Conservation (phyloP, 768 basidiomycete species). For the Trametes gibbosa region DNA sequence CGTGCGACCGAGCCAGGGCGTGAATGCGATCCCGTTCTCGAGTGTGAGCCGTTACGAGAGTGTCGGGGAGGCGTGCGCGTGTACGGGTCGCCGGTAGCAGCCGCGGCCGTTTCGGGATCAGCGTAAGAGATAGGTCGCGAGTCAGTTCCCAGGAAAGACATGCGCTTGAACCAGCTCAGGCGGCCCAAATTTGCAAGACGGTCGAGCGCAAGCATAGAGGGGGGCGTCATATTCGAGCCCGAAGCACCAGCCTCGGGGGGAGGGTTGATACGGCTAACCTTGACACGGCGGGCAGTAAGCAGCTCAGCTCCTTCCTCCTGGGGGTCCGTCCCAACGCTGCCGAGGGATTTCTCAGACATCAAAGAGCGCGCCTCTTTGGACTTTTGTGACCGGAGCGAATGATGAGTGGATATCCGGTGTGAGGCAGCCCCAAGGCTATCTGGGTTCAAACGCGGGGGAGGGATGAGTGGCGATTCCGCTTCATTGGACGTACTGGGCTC, state of each 20-base stretch:
- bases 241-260: slow-evolving; percentile 1
- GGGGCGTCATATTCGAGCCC: slow-evolving; percentile 19
- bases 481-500: slow-evolving; percentile 23
- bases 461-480: slow-evolving; percentile 35
- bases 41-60: slow-evolving; percentile 23
- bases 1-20: slow-evolving; percentile 20
- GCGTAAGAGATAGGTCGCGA: slow-evolving; percentile 3
- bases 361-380: slow-evolving; percentile 24
- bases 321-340: slow-evolving; percentile 31
- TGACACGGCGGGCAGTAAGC: slow-evolving; percentile 48
- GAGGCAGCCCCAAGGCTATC: slow-evolving; percentile 27
- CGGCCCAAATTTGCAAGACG: slow-evolving; percentile 46
- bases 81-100: slow-evolving; percentile 20
- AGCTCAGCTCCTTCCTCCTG: slow-evolving; percentile 46
- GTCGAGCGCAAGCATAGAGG: slow-evolving; percentile 41
- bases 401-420: slow-evolving; percentile 12
- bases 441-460: slow-evolving; percentile 38
- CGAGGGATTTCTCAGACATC: slow-evolving; percentile 27
- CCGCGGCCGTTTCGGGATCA: slow-evolving; percentile 1
- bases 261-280: slow-evolving; percentile 33
- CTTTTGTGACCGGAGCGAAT: slow-evolving; percentile 14
- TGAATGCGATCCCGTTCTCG: slow-evolving; percentile 20
- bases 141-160: slow-evolving; percentile 22
- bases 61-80: slow-evolving; percentile 29
- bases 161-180: slow-evolving; percentile 57